Conservation (phyloP, 176 grass and related monocot species). For the Carex kokanica region DNA sequence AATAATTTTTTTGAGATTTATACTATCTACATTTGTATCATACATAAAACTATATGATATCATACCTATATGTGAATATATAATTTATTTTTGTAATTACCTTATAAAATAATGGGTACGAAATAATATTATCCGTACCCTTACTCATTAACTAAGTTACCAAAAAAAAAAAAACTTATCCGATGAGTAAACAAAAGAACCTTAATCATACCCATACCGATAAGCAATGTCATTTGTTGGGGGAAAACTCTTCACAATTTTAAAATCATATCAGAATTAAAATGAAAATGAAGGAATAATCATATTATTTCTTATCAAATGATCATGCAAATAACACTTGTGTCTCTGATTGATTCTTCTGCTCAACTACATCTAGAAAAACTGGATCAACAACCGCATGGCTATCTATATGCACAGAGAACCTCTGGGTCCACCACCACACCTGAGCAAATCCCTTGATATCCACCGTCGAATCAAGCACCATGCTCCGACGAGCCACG, state of each 20-base stretch:
- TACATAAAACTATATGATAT: too few species aligned
- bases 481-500: slow-evolving; percentile 49
- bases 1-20: too few species aligned
- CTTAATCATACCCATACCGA: too few species aligned
- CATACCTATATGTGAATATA: too few species aligned
- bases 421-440: slow-evolving; percentile 48
- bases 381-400: slow-evolving; percentile 69
- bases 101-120: too few species aligned
- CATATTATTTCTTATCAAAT: neutral
- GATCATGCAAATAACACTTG: slow-evolving; percentile 40
- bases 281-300: neutral
- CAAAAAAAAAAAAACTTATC: too few species aligned
- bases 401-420: slow-evolving; percentile 62
- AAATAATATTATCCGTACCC: too few species aligned
- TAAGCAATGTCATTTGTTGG: neutral
- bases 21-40: too few species aligned
- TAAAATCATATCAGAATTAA: neutral
- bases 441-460: slow-evolving; percentile 49
- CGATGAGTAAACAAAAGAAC: too few species aligned
- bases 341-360: slow-evolving; percentile 56
- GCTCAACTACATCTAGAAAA: slow-evolving; percentile 67
- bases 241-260: neutral
- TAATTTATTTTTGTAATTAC: too few species aligned
- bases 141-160: too few species aligned
- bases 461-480: slow-evolving; percentile 55